A percentile compares a stretch with the other conserved stretches of the same genome.
Conservation (phyloP, 2,329 filamentous ascomycete species). For the Albophoma yamanashiensis region DNA sequence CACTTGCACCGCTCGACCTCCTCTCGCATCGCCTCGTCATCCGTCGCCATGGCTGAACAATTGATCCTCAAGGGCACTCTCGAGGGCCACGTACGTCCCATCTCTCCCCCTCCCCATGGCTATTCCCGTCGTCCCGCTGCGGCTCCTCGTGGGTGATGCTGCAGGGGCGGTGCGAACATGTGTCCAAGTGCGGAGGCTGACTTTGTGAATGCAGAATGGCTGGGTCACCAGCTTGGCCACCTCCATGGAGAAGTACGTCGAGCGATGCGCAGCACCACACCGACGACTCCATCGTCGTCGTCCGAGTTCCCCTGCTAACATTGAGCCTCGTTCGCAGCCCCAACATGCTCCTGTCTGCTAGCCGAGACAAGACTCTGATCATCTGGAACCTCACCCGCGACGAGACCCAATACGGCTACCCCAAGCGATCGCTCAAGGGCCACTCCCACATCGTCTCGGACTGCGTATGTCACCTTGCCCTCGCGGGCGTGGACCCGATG, state of each 20-base stretch:
- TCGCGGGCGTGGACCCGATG: not conserved
- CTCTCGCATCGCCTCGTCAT: conserved; percentile 30
- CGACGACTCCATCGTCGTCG: not conserved
- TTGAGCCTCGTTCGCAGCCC: conserved; percentile 45
- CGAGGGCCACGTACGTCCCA: conserved; percentile 76
- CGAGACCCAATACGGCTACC: conserved; percentile 96
- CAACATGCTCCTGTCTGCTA: conserved; percentile 98
- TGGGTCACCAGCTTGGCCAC: conserved; percentile 98
- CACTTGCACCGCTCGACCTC: conserved; percentile 14
- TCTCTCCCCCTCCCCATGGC: conserved; percentile 6
- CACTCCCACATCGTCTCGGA: conserved; percentile 99
- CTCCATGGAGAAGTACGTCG: conserved; percentile 90
- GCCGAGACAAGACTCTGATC: conserved; percentile 97
- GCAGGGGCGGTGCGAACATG: not conserved
- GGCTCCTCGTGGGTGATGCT: not conserved
- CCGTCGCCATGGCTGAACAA: conserved; percentile 72
- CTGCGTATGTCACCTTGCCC: conserved; percentile 65
- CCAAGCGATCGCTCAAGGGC: conserved; percentile 96
- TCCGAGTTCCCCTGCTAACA: conserved; percentile 7
- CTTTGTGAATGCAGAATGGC: conserved; percentile 53
- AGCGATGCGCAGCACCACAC: not conserved
- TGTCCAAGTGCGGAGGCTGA: conserved; percentile 10
- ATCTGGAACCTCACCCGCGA: conserved; percentile 99
- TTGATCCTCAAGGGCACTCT: conserved; percentile 94
- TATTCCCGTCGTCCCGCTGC: conserved; percentile 3